Conservation (phyloP, 202 grass and related monocot species). For the Dendrocalamus latiflorus region DNA sequence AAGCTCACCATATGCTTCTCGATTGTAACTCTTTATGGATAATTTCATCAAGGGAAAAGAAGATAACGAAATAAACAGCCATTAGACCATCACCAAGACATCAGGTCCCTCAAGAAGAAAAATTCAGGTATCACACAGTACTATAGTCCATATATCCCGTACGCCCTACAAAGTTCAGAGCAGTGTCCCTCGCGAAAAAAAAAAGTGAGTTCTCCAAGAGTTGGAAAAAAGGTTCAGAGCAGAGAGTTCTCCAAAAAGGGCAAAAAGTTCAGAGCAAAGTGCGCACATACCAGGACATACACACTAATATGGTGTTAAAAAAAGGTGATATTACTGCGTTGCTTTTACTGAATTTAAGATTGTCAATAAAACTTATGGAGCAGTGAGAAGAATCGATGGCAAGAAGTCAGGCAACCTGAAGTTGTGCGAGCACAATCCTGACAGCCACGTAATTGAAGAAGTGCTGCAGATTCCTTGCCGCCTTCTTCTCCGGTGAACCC, state of each 20-base stretch:
- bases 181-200: no score
- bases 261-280: neutral
- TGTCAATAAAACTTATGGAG: neutral
- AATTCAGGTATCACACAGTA: neutral
- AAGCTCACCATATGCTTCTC: constrained; percentile 73
- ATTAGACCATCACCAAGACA: neutral
- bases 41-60: neutral
- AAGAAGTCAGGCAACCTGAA: constrained; percentile 46
- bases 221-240: no score
- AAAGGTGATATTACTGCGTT: no score
- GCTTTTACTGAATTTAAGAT: neutral
- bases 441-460: constrained; percentile 90
- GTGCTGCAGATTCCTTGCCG: constrained; percentile 59
- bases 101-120: neutral
- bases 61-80: neutral
- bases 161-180: neutral
- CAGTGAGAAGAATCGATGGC: neutral
- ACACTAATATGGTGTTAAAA: neutral
- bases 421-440: constrained; percentile 70
- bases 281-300: neutral
- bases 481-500: constrained; percentile 75
- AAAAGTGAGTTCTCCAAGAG: no score
- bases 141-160: neutral
- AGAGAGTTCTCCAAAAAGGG: neutral
- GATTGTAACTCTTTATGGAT: constrained; percentile 85